Percentiles rank a stretch among this genome's conserved stretches.
Evolutionary conservation across 345 rosid species (phyloP).

Genomic region (Salix viminalis): DNA sequence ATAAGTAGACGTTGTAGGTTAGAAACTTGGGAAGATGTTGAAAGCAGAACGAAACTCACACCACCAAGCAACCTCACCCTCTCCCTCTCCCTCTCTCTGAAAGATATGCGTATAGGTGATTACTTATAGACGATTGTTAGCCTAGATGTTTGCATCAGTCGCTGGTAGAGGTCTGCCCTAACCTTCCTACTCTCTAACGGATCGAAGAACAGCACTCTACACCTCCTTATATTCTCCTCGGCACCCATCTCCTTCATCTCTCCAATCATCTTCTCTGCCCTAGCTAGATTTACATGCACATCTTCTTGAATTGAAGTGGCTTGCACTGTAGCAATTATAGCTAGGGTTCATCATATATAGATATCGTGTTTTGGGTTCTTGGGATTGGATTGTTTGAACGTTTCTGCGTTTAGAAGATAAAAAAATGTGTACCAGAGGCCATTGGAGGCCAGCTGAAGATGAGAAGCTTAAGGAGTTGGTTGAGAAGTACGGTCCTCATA

Average conservation of each 20-base stretch:
- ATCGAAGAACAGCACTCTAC: constrained; percentile 8
- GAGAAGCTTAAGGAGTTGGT: constrained; percentile 35
- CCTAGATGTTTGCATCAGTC: constrained; percentile 65
- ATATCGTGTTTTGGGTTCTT: not conserved
- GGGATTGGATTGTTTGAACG: not conserved
- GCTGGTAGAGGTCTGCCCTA: constrained; percentile 44
- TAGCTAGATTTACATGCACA: not conserved
- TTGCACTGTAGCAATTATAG: constrained; percentile 42
- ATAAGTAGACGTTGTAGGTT: constrained; percentile 58
- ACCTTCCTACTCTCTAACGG: constrained; percentile 57
- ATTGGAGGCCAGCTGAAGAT: constrained; percentile 42
- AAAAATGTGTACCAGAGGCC: constrained; percentile 31
- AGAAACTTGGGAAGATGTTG: constrained; percentile 66
- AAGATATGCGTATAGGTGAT: constrained; percentile 17
- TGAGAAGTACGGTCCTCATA: constrained; percentile 33
- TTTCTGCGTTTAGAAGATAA: not conserved
- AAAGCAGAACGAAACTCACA: constrained; percentile 65
- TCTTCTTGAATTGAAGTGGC: constrained; percentile 12
- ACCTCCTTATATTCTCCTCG: constrained; percentile 1
- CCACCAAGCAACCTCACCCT: constrained; percentile 71
- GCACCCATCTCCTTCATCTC: not conserved
- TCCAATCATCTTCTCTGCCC: not conserved
- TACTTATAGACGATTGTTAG: constrained; percentile 65
- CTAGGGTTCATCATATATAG: not conserved
- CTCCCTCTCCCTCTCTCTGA: not conserved